Conservation (phyloP, 345 rosid genomes). For the Mangifera indica region DNA sequence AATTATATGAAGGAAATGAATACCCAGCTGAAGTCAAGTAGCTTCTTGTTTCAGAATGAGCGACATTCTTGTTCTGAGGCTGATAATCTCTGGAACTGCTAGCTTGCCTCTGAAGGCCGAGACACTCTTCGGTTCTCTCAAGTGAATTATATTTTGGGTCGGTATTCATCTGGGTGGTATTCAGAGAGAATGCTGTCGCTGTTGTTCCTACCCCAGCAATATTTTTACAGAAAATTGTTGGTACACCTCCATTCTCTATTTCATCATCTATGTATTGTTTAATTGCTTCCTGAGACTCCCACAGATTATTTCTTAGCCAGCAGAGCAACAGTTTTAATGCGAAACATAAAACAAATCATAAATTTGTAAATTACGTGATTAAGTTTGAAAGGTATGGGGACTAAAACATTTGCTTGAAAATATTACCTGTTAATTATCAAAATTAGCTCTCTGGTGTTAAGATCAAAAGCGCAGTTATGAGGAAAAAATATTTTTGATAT, state of each 20-base stretch:
- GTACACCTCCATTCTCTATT: not conserved
- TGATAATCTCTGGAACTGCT: not conserved
- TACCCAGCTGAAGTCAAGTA: not conserved
- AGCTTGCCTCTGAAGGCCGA: not conserved
- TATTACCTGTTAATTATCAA: not conserved
- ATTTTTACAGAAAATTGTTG: not conserved
- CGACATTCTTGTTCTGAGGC: not conserved
- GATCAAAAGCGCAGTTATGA: not conserved
- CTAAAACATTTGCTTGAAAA: not conserved
- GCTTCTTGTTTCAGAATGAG: not conserved
- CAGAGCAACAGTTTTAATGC: not conserved
- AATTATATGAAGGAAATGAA: not conserved
- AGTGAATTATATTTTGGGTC: not conserved
- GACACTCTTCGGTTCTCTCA: not conserved
- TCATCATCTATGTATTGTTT: not conserved
- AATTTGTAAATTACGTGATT: too few species aligned
- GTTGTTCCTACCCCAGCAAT: not conserved
- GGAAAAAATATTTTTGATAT: not conserved
- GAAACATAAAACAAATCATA: not conserved
- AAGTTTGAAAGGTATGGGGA: not conserved
- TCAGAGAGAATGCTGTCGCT: conserved; percentile 7
- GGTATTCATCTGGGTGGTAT: conserved; percentile 10
- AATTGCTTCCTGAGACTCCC: conserved; percentile 15
- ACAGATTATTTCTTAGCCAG: conserved; percentile 9
- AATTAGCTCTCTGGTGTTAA: not conserved